These are phyloP conservation scores for Verticillium klebahnii DNA, from an alignment of 2,329 filamentous ascomycete genomes.

Conservation along the genomic window DNA sequence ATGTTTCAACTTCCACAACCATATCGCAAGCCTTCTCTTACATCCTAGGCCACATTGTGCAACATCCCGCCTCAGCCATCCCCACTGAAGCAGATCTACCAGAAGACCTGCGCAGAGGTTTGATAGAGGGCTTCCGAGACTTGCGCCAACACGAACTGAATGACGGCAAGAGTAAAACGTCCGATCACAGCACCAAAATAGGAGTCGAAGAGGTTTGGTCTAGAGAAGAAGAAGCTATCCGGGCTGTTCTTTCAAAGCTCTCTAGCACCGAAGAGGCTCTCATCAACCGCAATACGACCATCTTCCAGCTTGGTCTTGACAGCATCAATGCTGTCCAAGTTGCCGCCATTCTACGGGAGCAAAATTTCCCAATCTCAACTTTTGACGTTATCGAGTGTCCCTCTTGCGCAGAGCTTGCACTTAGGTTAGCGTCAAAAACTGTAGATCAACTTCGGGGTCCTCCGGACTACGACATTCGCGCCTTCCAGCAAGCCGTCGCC, in stretches of 20 bases:
- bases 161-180: background rate
- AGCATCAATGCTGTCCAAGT: constrained; percentile 85
- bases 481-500: constrained; percentile 30
- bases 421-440: background rate
- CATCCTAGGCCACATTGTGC: background rate
- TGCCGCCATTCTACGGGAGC: constrained; percentile 59
- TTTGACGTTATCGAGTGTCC: constrained; percentile 69
- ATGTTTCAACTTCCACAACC: background rate
- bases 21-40: background rate
- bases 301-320: constrained; percentile 85
- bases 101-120: constrained; percentile 4
- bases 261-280: constrained; percentile 42
- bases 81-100: constrained; percentile 17
- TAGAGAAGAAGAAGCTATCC: constrained; percentile 45
- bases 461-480: constrained; percentile 30
- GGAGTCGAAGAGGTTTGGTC: constrained; percentile 35
- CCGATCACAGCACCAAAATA: background rate
- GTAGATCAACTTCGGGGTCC: background rate
- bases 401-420: constrained; percentile 35
- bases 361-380: constrained; percentile 56
- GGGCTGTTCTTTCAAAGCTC: constrained; percentile 53
- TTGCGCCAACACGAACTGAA: constrained; percentile 7
- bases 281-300: constrained; percentile 61
- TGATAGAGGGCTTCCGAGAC: constrained; percentile 9
- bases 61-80: constrained; percentile 10